Conservation (phyloP, 768 basidiomycete species). For the Leucocoprinus leucothites region DNA sequence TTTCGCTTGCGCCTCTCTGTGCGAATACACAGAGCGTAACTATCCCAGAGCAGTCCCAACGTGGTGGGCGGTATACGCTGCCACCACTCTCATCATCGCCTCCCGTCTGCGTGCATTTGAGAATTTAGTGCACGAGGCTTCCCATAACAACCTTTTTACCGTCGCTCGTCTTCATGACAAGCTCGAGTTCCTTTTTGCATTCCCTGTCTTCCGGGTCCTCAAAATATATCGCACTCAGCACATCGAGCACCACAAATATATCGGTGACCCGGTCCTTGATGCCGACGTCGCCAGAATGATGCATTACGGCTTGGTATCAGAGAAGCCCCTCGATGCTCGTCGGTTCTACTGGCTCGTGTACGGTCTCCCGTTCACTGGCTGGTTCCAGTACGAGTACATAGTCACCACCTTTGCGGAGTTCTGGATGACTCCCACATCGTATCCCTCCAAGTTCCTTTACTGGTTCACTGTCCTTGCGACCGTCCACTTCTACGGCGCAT, state of each 20-base stretch:
- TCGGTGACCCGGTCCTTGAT: conserved; percentile 7
- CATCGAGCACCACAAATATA: conserved; percentile 7
- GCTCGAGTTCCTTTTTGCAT: conserved; percentile 6
- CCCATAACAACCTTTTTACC: conserved; percentile 7
- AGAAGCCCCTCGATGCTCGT: not conserved
- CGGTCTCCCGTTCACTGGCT: conserved; percentile 4
- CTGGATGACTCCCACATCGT: conserved; percentile 6
- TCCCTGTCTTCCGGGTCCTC: conserved; percentile 6
- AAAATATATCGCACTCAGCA: conserved; percentile 9
- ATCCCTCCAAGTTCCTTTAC: conserved; percentile 5
- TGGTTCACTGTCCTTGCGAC: not conserved
- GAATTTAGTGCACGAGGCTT: conserved; percentile 5
- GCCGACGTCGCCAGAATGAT: conserved; percentile 4
- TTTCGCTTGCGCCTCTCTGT: conserved; percentile 4
- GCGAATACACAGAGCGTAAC: not conserved
- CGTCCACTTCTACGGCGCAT: not conserved
- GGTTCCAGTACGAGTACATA: conserved; percentile 5
- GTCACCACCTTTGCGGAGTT: conserved; percentile 6
- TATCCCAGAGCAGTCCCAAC: not conserved
- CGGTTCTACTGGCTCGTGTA: conserved; percentile 8
- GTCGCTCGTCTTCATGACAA: conserved; percentile 6
- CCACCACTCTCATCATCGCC: conserved; percentile 2
- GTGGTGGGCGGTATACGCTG: not conserved
- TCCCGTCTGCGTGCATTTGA: conserved; percentile 8
- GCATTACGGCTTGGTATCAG: conserved; percentile 8